Base-by-base conservation (phyloP, 2,329 filamentous ascomycete genomes). In the Colletotrichum caudatum region DNA sequence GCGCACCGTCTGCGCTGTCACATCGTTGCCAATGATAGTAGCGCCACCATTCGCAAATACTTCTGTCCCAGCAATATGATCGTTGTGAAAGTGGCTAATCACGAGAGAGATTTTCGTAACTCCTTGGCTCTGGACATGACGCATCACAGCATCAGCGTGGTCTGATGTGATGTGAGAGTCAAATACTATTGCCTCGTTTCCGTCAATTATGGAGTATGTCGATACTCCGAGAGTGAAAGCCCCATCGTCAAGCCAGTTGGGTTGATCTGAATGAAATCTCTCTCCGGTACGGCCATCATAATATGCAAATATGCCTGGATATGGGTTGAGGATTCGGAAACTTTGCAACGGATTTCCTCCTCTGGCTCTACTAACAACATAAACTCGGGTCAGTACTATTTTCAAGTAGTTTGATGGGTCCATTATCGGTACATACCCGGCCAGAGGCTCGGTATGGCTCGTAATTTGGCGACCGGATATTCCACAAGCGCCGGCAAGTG, bases 231-330 rank as follows among this genome's bases (percentile, higher is more conserved):
- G 41, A 11, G 72, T 74, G 41, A 74, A 74, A 5, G 72, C 72
- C 6, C 72, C 72, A n/a, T 74, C 70, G 23, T 74, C 72, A 3
- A 74, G 62, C 72, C 72, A 74, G 41, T 74, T 74, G 20, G 72
- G 72, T 39, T 73, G 61, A 11, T 74, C 72, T 4, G 72, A 74
- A 48, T 73, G 71, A 39, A 73, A 74, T 1, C 72, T 51, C 20
- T 69, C 65, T 16, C 72, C 72, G 6, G 72, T 74, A 1, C 72
- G 72, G 8, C 72, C 70, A 23, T 74, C 72, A 41, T 74, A 74
- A 39, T 74, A 74, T 2, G 72, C 72, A 39, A 72, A 72, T n/a
- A 72, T 69, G 14, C 69, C 69, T 6, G 69, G 65, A 20, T 72
- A 69, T 4, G 69, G 69, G 12, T 69, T 72, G 11, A 72, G 48